These are phyloP conservation scores for Candida sithepensis DNA, from an alignment of 805 yeast genomes.

Conservation along the genomic window DNA sequence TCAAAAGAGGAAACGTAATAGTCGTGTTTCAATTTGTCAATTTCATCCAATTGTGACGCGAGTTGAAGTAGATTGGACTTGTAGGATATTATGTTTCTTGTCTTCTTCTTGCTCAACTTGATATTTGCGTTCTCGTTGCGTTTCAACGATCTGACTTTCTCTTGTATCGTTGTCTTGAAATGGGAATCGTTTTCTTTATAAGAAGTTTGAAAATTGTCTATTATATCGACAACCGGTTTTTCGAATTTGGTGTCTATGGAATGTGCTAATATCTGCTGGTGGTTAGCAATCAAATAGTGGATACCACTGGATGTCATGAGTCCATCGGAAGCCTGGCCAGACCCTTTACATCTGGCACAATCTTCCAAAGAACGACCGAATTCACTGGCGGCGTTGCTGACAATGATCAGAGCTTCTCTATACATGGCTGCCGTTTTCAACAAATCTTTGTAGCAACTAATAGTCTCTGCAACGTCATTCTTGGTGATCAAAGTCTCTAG, in stretches of 20 bases:
- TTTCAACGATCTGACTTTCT: conserved; percentile 49
- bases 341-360: conserved; percentile 59
- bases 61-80: conserved; percentile 62
- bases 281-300: conserved; percentile 72
- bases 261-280: conserved; percentile 65
- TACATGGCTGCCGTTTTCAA: conserved; percentile 44
- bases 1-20: conserved; percentile 64
- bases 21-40: conserved; percentile 71
- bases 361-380: conserved; percentile 70
- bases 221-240: conserved; percentile 45
- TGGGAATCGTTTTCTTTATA: conserved; percentile 44
- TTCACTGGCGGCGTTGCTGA: conserved; percentile 61
- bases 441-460: conserved; percentile 45
- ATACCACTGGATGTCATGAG: conserved; percentile 71
- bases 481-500: conserved; percentile 58
- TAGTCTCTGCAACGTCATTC: conserved; percentile 51
- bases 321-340: conserved; percentile 58
- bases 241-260: conserved; percentile 53
- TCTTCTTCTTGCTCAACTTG: conserved; percentile 54
- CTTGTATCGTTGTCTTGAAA: conserved; percentile 52
- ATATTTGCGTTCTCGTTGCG: conserved; percentile 59
- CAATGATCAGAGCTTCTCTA: conserved; percentile 40
- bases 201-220: conserved; percentile 41
- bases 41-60: conserved; percentile 73
- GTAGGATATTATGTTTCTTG: conserved; percentile 65